These are phyloP conservation scores for Metschnikowia noctiluminum DNA, from an alignment of 805 yeast species.

Conservation along the genomic window DNA sequence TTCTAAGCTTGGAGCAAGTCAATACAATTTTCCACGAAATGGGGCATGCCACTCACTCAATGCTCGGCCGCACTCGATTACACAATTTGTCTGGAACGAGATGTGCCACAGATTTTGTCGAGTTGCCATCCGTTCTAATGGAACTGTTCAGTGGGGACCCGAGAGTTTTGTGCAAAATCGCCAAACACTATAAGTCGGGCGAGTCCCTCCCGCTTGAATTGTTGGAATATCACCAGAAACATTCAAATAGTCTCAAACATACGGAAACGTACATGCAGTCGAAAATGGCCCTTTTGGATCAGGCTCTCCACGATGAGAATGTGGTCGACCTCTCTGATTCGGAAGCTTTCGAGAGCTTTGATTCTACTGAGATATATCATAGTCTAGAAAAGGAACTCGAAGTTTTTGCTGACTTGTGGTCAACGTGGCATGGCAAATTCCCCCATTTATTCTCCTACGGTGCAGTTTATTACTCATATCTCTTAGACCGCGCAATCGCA, in stretches of 20 bases:
- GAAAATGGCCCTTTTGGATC: constrained; percentile 88
- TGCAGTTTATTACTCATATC: constrained; percentile 86
- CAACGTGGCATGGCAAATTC: constrained; percentile 92
- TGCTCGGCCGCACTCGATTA: constrained; percentile 85
- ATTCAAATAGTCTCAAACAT: constrained; percentile 51
- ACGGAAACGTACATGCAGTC: constrained; percentile 84
- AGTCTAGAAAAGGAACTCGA: constrained; percentile 54
- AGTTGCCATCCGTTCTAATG: constrained; percentile 93
- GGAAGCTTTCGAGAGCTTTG: constrained; percentile 19
- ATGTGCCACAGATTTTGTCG: constrained; percentile 95
- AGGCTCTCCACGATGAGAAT: constrained; percentile 56
- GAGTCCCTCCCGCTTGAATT: constrained; percentile 52
- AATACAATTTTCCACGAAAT: constrained; percentile 96
- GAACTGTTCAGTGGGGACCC: constrained; percentile 86
- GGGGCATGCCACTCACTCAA: constrained; percentile 99
- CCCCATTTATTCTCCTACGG: constrained; percentile 94
- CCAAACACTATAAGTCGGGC: constrained; percentile 67
- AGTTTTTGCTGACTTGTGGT: constrained; percentile 63
- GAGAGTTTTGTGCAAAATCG: constrained; percentile 68
- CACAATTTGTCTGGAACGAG: constrained; percentile 95
- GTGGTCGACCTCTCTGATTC: constrained; percentile 30
- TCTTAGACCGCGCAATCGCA: constrained; percentile 91
- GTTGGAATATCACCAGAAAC: constrained; percentile 49
- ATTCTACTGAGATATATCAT: constrained; percentile 64
- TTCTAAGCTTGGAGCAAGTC: constrained; percentile 71